phyloP scores from a whole-genome alignment of 139 green algal species.

The Chlamydomonas urium region DNA sequence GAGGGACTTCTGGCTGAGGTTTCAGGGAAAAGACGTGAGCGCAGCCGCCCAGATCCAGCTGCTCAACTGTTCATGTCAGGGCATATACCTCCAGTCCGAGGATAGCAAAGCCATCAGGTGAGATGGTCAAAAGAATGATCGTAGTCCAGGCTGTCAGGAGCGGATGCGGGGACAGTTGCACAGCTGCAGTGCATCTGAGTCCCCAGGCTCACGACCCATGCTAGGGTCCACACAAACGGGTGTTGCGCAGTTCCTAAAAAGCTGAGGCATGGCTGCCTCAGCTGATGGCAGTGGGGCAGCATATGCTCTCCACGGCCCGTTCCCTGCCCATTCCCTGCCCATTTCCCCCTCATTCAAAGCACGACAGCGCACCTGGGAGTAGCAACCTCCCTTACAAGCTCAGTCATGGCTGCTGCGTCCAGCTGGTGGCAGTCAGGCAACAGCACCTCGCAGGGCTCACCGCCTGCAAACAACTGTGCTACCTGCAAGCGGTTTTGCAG shows the following conservation, averaged over 20 bases:
- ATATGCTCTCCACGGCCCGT: background rate
- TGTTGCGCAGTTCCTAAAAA: background rate
- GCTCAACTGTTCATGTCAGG: background rate
- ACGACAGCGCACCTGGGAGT: conserved; percentile 10
- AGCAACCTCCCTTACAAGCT: conserved; percentile 24
- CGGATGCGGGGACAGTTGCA: no score
- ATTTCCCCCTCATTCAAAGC: no score
- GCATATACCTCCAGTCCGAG: background rate
- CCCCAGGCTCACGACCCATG: background rate
- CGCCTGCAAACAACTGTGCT: conserved; percentile 40
- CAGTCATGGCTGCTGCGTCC: conserved; percentile 32
- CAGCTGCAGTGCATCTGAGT: no score
- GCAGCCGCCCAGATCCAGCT: background rate
- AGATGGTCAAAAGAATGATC: no score
- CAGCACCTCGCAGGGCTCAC: conserved; percentile 38
- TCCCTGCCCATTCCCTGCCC: background rate
- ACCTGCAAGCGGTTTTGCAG: conserved; percentile 23
- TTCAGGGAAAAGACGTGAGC: background rate
- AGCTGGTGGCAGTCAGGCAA: conserved; percentile 59
- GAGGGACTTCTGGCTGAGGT: background rate
- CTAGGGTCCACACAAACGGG: background rate
- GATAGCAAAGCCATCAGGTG: no score
- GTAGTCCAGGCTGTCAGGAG: no score
- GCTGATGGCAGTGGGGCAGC: background rate
- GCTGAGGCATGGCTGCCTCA: background rate